Percentiles rank a stretch among this genome's conserved stretches.
Evolutionary conservation across 2,329 filamentous ascomycete genomes (phyloP).

Genomic region (Fusarium metavorans): DNA sequence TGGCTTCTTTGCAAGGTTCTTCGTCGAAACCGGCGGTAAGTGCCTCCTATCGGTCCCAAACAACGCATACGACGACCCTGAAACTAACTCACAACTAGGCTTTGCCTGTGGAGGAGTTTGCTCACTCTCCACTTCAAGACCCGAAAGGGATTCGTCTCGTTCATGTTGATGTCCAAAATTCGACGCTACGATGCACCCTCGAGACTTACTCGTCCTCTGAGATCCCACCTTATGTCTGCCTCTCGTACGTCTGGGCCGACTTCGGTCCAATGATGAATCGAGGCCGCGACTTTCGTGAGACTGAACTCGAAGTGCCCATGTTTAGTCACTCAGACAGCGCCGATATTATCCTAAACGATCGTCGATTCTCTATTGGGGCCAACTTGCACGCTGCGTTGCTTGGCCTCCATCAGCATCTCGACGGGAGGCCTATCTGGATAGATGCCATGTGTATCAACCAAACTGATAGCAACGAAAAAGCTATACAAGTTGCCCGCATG

Average conservation of each 20-base stretch:
- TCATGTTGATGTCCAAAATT: neutral
- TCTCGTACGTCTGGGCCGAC: conserved; percentile 27
- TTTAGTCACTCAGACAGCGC: conserved; percentile 7
- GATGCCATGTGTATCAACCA: conserved; percentile 22
- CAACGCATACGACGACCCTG: accelerated
- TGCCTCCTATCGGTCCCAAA: too few relatives aligned
- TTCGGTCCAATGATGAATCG: conserved; percentile 20
- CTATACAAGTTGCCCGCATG: conserved; percentile 9
- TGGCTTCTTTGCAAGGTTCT: neutral
- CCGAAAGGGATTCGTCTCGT: neutral
- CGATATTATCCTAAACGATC: neutral
- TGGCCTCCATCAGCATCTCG: neutral
- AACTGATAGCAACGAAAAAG: conserved; percentile 1
- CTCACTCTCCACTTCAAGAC: neutral
- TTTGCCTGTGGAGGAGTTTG: neutral
- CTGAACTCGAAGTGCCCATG: conserved; percentile 17
- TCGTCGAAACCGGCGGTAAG: neutral
- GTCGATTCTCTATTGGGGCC: neutral
- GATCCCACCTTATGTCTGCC: conserved; percentile 13
- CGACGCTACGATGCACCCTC: neutral
- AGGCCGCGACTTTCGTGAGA: conserved; percentile 13
- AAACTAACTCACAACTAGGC: neutral
- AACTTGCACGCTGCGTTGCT: conserved; percentile 18
- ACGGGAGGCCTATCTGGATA: conserved; percentile 11
- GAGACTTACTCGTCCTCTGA: neutral